Conservation (phyloP, 495 filamentous ascomycete species). For the Hypomontagnella monticulosa region DNA sequence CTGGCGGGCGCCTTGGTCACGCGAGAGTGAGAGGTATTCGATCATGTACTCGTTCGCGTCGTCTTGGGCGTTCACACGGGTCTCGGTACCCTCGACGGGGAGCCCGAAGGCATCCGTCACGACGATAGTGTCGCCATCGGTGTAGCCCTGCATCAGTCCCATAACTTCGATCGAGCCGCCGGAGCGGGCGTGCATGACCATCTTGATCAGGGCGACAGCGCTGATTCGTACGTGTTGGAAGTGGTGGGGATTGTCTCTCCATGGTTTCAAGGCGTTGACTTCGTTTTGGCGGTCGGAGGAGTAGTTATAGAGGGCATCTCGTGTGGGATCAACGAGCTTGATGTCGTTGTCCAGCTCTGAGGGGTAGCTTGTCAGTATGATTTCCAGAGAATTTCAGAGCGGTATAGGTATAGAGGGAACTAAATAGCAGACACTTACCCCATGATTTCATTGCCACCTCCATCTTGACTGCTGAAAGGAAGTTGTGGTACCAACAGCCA, state of each 20-base stretch:
- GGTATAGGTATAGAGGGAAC: background rate
- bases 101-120: constrained; percentile 94
- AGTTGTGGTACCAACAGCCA: background rate
- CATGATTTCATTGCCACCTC: constrained; percentile 68
- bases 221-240: constrained; percentile 95
- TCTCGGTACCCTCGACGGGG: constrained; percentile 97
- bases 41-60: constrained; percentile 98
- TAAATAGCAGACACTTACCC: constrained; percentile 52
- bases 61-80: constrained; percentile 92
- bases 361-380: constrained; percentile 23
- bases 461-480: constrained; percentile 48
- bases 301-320: constrained; percentile 92
- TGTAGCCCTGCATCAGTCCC: constrained; percentile 98
- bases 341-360: constrained; percentile 90
- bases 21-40: constrained; percentile 76
- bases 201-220: constrained; percentile 93
- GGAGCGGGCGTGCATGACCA: constrained; percentile 98
- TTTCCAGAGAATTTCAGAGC: background rate
- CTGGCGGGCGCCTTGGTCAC: constrained; percentile 73
- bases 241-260: constrained; percentile 83
- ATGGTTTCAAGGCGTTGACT: constrained; percentile 71
- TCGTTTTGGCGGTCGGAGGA: constrained; percentile 70
- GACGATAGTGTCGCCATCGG: constrained; percentile 82
- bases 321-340: constrained; percentile 81
- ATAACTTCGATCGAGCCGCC: constrained; percentile 94